phyloP scores from a whole-genome alignment of 2,329 filamentous ascomycete species.

The Pleurostoma richardsiae region DNA sequence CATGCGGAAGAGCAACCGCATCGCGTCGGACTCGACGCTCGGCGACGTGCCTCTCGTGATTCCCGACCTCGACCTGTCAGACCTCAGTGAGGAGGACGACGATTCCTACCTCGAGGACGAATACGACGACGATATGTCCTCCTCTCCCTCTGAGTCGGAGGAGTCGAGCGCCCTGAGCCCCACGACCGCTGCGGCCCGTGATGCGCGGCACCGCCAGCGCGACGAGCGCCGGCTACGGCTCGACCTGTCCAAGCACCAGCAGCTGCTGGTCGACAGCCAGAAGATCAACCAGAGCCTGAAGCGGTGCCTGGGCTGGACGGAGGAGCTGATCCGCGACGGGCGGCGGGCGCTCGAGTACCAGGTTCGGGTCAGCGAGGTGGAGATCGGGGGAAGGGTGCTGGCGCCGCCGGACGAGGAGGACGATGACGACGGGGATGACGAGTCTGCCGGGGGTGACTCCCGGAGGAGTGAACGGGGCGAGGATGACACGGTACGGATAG shows the following conservation, averaged over 20 bases:
- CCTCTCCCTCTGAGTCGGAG: slow-evolving; percentile 32
- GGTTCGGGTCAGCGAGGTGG: slow-evolving; percentile 73
- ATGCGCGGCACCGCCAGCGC: slow-evolving; percentile 55
- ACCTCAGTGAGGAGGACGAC: slow-evolving; percentile 42
- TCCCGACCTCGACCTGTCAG: slow-evolving; percentile 40
- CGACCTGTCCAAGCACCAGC: slow-evolving; percentile 83
- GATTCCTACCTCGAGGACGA: slow-evolving; percentile 22
- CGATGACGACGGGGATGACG: not conserved
- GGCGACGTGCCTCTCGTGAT: slow-evolving; percentile 33
- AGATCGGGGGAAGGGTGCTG: slow-evolving; percentile 76
- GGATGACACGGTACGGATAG: slow-evolving; percentile 8
- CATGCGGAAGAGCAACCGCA: slow-evolving; percentile 20
- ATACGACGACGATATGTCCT: slow-evolving; percentile 43
- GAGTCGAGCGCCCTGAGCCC: slow-evolving; percentile 32
- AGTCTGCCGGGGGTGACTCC: not conserved
- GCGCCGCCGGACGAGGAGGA: slow-evolving; percentile 58
- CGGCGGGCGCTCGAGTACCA: slow-evolving; percentile 81
- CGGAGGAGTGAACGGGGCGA: not conserved
- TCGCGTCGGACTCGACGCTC: slow-evolving; percentile 35
- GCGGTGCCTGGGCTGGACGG: slow-evolving; percentile 82
- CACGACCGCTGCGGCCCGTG: slow-evolving; percentile 30
- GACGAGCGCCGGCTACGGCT: slow-evolving; percentile 81
- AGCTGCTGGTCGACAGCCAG: slow-evolving; percentile 83
- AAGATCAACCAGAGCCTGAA: slow-evolving; percentile 95
- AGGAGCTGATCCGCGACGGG: slow-evolving; percentile 84